Conservation (phyloP, 768 basidiomycete genomes). For the Leccinum subgranulosum region DNA sequence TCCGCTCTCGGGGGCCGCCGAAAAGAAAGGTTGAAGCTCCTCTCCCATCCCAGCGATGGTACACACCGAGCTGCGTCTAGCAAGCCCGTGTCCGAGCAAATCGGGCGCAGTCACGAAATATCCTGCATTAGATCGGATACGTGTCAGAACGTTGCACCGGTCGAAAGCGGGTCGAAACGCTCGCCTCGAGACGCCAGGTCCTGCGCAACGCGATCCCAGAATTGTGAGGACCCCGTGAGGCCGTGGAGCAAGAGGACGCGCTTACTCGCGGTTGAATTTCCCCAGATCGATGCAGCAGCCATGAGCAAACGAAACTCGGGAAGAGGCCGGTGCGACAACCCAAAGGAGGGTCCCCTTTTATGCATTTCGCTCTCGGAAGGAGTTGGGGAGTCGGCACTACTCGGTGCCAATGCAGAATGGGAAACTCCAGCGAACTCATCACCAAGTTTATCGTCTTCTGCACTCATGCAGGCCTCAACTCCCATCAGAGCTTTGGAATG, state of each 20-base stretch:
- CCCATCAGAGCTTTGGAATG: neutral
- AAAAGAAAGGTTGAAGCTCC: slow-evolving; percentile 11
- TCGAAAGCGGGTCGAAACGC: neutral
- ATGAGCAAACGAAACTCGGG: neutral
- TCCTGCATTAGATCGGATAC: slow-evolving; percentile 8
- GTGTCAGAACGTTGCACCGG: neutral
- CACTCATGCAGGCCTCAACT: too few species aligned
- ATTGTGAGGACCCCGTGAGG: slow-evolving; percentile 9
- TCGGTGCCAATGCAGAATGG: neutral
- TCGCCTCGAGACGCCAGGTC: slow-evolving; percentile 17
- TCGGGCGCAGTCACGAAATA: slow-evolving; percentile 25
- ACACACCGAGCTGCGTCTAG: slow-evolving; percentile 7
- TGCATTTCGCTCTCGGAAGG: neutral
- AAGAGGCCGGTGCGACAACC: neutral
- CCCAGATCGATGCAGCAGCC: slow-evolving; percentile 15
- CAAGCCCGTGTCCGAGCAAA: slow-evolving; percentile 19
- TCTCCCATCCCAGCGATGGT: slow-evolving; percentile 11
- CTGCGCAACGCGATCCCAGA: slow-evolving; percentile 15
- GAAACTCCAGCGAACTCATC: neutral
- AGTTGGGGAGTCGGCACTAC: neutral
- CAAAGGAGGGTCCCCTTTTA: neutral
- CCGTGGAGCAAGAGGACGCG: slow-evolving; percentile 22
- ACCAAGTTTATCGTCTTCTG: neutral
- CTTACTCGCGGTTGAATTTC: slow-evolving; percentile 14
- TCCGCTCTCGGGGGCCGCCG: neutral